A percentile compares a stretch with the other conserved stretches of the same genome.
Evolutionary conservation across 139 green algal genomes (phyloP).

Genomic region (Coccomyxa sp.): DNA sequence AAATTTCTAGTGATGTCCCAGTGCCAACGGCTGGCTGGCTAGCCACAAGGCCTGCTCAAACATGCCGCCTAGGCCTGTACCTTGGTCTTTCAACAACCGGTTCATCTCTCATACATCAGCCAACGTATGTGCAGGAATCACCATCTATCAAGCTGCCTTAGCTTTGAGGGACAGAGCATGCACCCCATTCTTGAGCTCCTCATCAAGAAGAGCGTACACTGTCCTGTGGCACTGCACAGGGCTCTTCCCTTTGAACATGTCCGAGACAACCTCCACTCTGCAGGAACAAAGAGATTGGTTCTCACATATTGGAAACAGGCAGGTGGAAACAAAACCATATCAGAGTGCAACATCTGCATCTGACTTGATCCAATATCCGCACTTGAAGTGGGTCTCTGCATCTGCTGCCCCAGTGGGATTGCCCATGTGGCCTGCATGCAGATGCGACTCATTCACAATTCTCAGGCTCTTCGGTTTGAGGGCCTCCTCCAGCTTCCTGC

Average conservation of each 20-base stretch:
- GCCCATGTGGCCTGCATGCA: slow-evolving; percentile 52
- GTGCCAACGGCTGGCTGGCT: too few species aligned
- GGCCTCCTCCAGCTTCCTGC: slow-evolving; percentile 36
- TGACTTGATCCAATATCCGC: background rate
- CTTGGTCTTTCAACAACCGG: too few species aligned
- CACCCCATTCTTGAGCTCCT: slow-evolving; percentile 40
- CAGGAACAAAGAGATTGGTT: background rate
- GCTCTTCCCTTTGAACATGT: slow-evolving; percentile 38
- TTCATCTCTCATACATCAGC: too few species aligned
- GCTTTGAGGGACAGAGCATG: slow-evolving; percentile 50
- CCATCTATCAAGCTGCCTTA: slow-evolving; percentile 17
- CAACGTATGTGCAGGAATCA: too few species aligned
- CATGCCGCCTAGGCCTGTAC: too few species aligned
- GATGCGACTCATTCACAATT: slow-evolving; percentile 47
- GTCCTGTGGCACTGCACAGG: slow-evolving; percentile 43
- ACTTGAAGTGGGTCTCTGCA: slow-evolving; percentile 60
- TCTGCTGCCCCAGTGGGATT: slow-evolving; percentile 49
- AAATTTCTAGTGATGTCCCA: too few species aligned
- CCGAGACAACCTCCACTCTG: slow-evolving; percentile 43
- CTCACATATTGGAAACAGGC: background rate
- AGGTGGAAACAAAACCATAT: too few species aligned
- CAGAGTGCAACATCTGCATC: background rate
- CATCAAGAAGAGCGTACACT: slow-evolving; percentile 46
- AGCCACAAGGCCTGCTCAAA: too few species aligned
- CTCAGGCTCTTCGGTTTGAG: slow-evolving; percentile 26